Evolutionary conservation across 2,329 filamentous ascomycete genomes (phyloP).

Genomic region (Arthrobotrys sinensis): DNA sequence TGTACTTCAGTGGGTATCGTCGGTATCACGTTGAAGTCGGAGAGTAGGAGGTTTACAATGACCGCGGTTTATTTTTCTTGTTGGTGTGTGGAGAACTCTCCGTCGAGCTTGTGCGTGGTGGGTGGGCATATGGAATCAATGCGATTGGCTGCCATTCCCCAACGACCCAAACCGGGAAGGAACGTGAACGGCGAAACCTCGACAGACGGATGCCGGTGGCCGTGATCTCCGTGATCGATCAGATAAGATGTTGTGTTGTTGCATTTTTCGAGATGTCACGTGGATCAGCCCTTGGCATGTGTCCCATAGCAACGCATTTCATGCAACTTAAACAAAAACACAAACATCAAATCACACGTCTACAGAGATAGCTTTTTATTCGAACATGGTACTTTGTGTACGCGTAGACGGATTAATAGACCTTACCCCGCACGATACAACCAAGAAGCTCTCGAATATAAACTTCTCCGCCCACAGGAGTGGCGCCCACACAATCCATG

Average conservation of each 20-base stretch:
- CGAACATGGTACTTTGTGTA: too few relatives aligned
- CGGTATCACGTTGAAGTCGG: conserved; percentile 24
- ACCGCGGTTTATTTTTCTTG: conserved; percentile 33
- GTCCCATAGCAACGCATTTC: neutral
- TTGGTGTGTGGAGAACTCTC: conserved; percentile 19
- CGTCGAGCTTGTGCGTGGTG: neutral
- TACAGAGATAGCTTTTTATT: neutral
- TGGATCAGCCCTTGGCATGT: neutral
- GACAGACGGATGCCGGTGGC: conserved; percentile 14
- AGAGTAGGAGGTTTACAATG: conserved; percentile 1
- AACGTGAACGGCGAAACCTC: neutral
- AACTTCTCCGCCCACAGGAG: neutral
- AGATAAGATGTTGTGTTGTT: neutral
- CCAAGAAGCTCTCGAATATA: neutral
- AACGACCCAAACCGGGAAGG: conserved; percentile 24
- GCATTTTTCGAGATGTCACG: conserved; percentile 7
- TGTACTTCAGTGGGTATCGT: neutral
- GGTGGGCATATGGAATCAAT: conserved; percentile 42
- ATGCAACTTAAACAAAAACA: conserved; percentile 3
- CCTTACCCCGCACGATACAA: too few relatives aligned
- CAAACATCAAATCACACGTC: neutral
- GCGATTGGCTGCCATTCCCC: conserved; percentile 42
- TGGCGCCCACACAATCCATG: neutral
- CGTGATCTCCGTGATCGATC: conserved; percentile 19
- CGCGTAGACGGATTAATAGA: neutral